These are phyloP conservation scores for Macaranga tanarius DNA, from an alignment of 441 rosid genomes.

Conservation along the genomic window DNA sequence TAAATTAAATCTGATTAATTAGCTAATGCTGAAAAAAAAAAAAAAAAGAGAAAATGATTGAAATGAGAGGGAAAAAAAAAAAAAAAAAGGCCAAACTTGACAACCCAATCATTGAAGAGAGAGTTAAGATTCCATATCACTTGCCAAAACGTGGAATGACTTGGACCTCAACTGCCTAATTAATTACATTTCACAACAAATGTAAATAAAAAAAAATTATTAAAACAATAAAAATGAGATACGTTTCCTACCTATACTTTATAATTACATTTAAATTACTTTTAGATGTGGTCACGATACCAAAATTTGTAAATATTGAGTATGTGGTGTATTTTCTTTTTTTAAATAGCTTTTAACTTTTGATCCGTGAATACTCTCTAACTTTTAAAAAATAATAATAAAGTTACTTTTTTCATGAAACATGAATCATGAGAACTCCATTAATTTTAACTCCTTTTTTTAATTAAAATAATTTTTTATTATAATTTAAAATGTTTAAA, in stretches of 20 bases:
- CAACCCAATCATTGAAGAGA: neutral
- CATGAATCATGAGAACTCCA: constrained; percentile 6
- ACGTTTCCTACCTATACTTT: too few species aligned
- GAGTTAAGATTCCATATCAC: neutral
- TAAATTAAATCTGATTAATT: too few species aligned
- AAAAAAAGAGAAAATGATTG: too few species aligned
- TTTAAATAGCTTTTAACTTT: neutral
- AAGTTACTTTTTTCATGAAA: too few species aligned
- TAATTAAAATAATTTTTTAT: too few species aligned
- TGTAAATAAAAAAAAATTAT: neutral
- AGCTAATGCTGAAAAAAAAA: too few species aligned
- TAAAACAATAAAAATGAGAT: too few species aligned
- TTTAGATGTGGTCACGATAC: neutral
- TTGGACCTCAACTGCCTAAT: neutral
- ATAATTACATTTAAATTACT: too few species aligned
- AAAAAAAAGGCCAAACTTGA: neutral
- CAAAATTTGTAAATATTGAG: neutral
- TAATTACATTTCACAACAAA: neutral
- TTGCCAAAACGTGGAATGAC: neutral
- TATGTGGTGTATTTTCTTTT: neutral
- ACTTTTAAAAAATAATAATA: neutral
- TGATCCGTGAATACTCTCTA: neutral
- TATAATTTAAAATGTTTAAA: too few species aligned
- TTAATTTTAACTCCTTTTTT: too few species aligned
- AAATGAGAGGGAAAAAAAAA: too few species aligned